Conservation (phyloP, 306 rosid species). For the Casuarina equisetifolia region DNA sequence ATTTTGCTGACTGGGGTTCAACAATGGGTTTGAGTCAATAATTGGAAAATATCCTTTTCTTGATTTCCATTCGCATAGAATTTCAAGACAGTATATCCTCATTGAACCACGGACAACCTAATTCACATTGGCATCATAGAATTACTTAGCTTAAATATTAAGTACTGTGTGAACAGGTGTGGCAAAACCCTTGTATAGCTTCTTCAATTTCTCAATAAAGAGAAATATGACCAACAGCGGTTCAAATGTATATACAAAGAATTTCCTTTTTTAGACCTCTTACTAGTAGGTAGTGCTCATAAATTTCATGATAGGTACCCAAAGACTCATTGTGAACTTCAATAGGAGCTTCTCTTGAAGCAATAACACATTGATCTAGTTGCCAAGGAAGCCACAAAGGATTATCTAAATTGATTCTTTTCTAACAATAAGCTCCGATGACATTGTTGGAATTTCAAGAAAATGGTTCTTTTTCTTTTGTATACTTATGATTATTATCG, state of each 20-base stretch:
- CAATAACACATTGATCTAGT: too few relatives aligned
- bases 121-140: neutral
- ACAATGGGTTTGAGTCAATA: too few relatives aligned
- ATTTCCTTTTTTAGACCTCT: neutral
- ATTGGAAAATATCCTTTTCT: neutral
- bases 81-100: neutral
- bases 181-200: constrained; percentile 12
- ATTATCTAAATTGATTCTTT: too few relatives aligned
- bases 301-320: neutral
- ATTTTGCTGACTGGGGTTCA: too few relatives aligned
- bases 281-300: neutral
- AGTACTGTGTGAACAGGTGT: neutral
- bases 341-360: too few relatives aligned
- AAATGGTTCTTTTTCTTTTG: too few relatives aligned
- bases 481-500: neutral
- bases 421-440: too few relatives aligned
- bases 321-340: too few relatives aligned
- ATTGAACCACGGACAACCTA: neutral
- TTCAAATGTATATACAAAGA: neutral
- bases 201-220: constrained; percentile 15
- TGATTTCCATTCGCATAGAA: neutral
- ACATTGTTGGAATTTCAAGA: too few relatives aligned
- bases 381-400: too few relatives aligned
- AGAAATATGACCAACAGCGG: constrained; percentile 7
- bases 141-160: constrained; percentile 6